Conservation (phyloP, 2,329 filamentous ascomycete species). For the Aureobasidium leucospermi region DNA sequence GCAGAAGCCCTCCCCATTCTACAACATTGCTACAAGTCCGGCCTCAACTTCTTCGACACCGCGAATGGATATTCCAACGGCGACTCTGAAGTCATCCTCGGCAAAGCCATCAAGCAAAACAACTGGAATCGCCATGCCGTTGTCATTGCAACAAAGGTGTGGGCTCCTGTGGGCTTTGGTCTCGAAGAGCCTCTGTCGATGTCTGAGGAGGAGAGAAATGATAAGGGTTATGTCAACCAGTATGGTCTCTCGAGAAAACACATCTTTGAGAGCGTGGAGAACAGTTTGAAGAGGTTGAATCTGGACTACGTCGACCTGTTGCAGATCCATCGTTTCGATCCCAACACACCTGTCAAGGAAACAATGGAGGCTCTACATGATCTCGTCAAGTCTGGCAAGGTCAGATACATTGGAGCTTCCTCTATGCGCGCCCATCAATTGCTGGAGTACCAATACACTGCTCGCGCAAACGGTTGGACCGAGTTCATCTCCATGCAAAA, state of each 20-base stretch:
- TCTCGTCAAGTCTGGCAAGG: constrained; percentile 49
- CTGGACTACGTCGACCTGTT: constrained; percentile 53
- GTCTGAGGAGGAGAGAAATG: constrained; percentile 28
- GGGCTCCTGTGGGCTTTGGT: constrained; percentile 34
- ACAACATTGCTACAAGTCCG: constrained; percentile 55
- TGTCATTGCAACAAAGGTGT: constrained; percentile 60
- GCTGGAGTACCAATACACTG: constrained; percentile 47
- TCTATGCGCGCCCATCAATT: constrained; percentile 50
- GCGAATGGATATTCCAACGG: constrained; percentile 58
- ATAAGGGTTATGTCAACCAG: constrained; percentile 40
- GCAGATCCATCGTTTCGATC: constrained; percentile 55
- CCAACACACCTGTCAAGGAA: constrained; percentile 47
- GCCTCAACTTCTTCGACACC: constrained; percentile 55
- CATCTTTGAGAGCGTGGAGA: constrained; percentile 59
- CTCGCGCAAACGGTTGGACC: constrained; percentile 43
- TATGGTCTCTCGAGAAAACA: constrained; percentile 54
- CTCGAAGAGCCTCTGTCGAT: constrained; percentile 28
- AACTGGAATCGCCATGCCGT: constrained; percentile 56
- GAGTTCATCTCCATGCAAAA: constrained; percentile 49
- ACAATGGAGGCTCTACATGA: constrained; percentile 52
- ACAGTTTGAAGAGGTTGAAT: constrained; percentile 46
- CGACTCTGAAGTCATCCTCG: constrained; percentile 58
- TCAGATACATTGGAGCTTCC: constrained; percentile 46
- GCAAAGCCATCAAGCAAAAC: constrained; percentile 58
- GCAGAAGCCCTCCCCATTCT: constrained; percentile 46